Conservation (phyloP, 164 flowering plant genomes). For the Kingdonia uniflora region DNA sequence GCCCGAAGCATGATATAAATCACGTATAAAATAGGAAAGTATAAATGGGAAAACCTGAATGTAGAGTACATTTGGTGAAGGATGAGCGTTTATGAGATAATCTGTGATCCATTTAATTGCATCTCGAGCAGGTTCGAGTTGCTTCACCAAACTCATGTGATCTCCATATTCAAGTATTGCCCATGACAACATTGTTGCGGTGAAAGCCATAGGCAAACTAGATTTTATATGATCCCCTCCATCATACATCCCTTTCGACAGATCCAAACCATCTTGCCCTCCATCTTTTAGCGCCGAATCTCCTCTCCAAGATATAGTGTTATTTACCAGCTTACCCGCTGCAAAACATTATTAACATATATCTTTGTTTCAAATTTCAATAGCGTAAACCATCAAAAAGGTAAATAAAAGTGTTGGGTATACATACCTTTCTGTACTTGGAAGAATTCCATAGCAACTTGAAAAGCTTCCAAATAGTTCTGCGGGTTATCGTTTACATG, state of each 20-base stretch:
- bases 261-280: slow-evolving; percentile 48
- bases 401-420: too few relatives aligned
- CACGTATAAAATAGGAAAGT: too few relatives aligned
- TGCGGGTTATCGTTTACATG: too few relatives aligned
- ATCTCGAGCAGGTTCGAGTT: slow-evolving; percentile 16
- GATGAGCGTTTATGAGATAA: slow-evolving; percentile 73
- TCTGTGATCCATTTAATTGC: slow-evolving; percentile 95
- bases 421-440: too few relatives aligned
- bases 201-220: slow-evolving; percentile 92
- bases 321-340: slow-evolving; percentile 68
- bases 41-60: slow-evolving; percentile 90
- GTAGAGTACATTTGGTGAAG: slow-evolving; percentile 56
- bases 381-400: too few relatives aligned
- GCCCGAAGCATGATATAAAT: too few relatives aligned
- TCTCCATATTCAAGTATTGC: slow-evolving; percentile 92
- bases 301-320: slow-evolving; percentile 73
- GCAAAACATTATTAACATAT: slow-evolving; percentile 12
- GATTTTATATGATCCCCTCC: slow-evolving; percentile 98
- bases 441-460: too few relatives aligned
- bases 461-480: too few relatives aligned
- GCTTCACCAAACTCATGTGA: too few relatives aligned
- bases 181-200: slow-evolving; percentile 93
- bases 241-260: slow-evolving; percentile 94
- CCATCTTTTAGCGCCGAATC: slow-evolving; percentile 77
- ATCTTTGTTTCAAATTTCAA: neutral